Evolutionary conservation across 73 alveolate species (phyloP).

Genomic region (Paraurostyla sp.): DNA sequence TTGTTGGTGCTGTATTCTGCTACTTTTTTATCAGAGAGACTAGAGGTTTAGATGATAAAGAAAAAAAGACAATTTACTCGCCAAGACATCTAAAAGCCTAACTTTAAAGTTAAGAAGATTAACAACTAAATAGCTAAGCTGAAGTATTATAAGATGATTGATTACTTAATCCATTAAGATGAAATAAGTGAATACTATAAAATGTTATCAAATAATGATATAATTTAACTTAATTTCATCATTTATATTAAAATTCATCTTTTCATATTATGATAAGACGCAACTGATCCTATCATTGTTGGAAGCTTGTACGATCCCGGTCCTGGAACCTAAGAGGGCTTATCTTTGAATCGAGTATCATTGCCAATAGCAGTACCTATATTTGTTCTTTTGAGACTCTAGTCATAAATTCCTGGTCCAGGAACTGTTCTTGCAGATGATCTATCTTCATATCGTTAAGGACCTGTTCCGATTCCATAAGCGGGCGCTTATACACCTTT

Average conservation of each 20-base stretch:
- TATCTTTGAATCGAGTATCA: not conserved
- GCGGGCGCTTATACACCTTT: conserved; percentile 14
- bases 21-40: not conserved
- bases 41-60: conserved; percentile 14
- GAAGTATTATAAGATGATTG: not conserved
- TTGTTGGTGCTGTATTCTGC: conserved; percentile 8
- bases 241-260: not conserved
- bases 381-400: not conserved
- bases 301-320: conserved; percentile 4
- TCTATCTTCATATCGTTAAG: not conserved
- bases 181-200: too few species aligned
- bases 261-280: not conserved
- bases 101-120: not conserved
- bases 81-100: conserved; percentile 23
- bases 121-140: not conserved
- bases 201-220: too few species aligned
- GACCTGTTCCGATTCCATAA: conserved; percentile 34
- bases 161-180: too few species aligned
- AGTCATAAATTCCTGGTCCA: conserved; percentile 26
- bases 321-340: conserved; percentile 24
- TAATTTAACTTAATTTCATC: not conserved
- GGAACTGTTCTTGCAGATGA: not conserved
- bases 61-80: conserved; percentile 32
- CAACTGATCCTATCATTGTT: not conserved
- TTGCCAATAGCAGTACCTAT: conserved; percentile 27